Percentiles rank a stretch among this genome's conserved stretches.
These are phyloP conservation scores for Mrakia blollopis DNA, from an alignment of 768 basidiomycete genomes.

Conservation along the genomic window DNA sequence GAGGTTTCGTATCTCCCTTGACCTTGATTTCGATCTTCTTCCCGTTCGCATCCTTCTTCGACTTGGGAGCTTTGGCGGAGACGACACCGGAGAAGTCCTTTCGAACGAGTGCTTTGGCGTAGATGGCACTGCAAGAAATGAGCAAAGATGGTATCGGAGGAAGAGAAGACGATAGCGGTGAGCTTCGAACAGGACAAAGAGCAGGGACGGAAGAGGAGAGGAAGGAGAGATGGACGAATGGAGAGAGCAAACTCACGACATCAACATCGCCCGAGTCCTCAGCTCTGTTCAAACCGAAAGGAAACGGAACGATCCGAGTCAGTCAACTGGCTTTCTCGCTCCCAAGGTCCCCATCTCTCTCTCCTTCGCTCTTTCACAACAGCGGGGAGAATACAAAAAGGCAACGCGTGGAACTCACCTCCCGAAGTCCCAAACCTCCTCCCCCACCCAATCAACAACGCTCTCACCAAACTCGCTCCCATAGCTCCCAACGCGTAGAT, in stretches of 20 bases:
- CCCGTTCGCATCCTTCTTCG: conserved; percentile 38
- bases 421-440: conserved; percentile 33
- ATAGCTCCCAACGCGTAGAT: conserved; percentile 75
- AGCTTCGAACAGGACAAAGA: too few species aligned
- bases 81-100: conserved; percentile 77
- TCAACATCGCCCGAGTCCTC: conserved; percentile 68
- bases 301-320: not conserved
- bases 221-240: not conserved
- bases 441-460: conserved; percentile 35
- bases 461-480: conserved; percentile 57
- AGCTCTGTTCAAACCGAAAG: conserved; percentile 42
- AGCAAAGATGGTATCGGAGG: too few species aligned
- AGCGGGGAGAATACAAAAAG: conserved; percentile 34
- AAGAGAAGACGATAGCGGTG: too few species aligned
- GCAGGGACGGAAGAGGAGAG: too few species aligned
- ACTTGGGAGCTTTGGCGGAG: conserved; percentile 34
- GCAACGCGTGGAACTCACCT: conserved; percentile 43
- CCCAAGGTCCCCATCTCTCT: too few species aligned
- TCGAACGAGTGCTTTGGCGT: conserved; percentile 77
- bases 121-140: conserved; percentile 54
- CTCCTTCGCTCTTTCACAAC: too few species aligned
- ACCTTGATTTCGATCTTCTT: conserved; percentile 28
- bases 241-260: conserved; percentile 50
- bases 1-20: conserved; percentile 9
- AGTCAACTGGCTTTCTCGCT: not conserved